Evolutionary conservation across 805 yeast species (phyloP), one percentile per base, ranked within the genome.

Genomic region (Zygosaccharomyces pseudorouxii): DNA sequence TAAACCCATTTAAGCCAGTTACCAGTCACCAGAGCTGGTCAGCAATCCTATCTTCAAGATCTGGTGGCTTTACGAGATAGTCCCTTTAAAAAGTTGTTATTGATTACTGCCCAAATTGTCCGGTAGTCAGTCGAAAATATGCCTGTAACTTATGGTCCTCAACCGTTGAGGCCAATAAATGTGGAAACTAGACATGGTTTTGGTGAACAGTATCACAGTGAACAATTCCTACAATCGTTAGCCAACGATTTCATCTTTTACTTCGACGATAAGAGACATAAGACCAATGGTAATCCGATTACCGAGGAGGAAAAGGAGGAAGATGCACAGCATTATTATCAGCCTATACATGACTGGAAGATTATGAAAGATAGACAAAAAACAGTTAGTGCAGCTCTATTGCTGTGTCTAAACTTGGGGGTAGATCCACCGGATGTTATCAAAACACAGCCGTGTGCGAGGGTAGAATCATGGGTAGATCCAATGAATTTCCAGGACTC

Each of bases 391-490:
- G 99, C 97, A 0, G 97, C 96, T 12, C 72, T 93, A 7, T 89
- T 93, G 43, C 71, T 93, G 42, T 93, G 99, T 66, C 72, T 93
- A 33, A 93, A 93, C 62, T 68, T 92, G 22, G 97, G 98, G 7
- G 97, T 93, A 1, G 98, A 92, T 57, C 99, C 99, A 2, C 99
- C 99, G 0, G 99, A 93, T 67, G 81, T 90, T 23, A 81, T 87
- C 63, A 88, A 89, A 64, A 89, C 97, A 0, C 89, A 86, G 53
- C 97, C 97, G 1, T 86, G 95, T 59, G 97, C 99, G 1, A 81
- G 84, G 55, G 69, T 83, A 36, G 99, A 93, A 71, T 86, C 97
- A 0, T 92, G 97, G 89, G 81, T 90, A 9, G 96, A 93, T 63
- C 97, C 98, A 0, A 71, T 86, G 20, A 74, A 81, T 7, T 84